A percentile compares a stretch with the other conserved stretches of the same genome.
Evolutionary conservation across 1,139 yeast genomes (phyloP).

Genomic region (Yamadazyma aaseri): DNA sequence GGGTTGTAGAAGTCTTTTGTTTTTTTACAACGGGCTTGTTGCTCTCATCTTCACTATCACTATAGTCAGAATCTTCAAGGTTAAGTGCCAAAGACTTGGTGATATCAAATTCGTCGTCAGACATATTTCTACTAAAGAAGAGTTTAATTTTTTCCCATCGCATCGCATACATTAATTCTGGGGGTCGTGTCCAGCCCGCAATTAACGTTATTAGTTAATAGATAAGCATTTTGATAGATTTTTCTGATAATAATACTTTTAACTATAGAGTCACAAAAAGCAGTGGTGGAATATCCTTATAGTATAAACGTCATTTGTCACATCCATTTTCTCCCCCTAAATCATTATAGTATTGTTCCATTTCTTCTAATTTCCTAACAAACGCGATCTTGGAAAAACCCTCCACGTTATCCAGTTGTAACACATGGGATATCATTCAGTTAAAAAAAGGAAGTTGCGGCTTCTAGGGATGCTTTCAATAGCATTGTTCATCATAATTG

Average conservation of each 20-base stretch:
- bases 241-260: too few species aligned
- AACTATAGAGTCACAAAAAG: too few species aligned
- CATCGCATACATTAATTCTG: constrained; percentile 1
- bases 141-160: constrained; percentile 1
- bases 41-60: constrained; percentile 29
- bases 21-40: constrained; percentile 4
- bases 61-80: constrained; percentile 31
- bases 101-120: constrained; percentile 68
- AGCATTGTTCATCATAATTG: background rate
- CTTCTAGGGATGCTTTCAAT: constrained; percentile 5
- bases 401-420: too few species aligned
- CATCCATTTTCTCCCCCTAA: too few species aligned
- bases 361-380: too few species aligned
- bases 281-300: too few species aligned
- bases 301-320: too few species aligned
- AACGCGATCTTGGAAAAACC: too few species aligned
- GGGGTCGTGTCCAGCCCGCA: background rate
- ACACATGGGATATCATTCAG: background rate
- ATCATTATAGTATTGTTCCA: too few species aligned
- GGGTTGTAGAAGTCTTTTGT: constrained; percentile 16
- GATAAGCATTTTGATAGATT: too few species aligned
- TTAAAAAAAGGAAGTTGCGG: constrained; percentile 4
- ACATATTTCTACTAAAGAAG: constrained; percentile 22
- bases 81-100: constrained; percentile 60
- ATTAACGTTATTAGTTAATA: too few species aligned